phyloP scores from a whole-genome alignment of 2,329 filamentous ascomycete species.

The Fusarium cicatricum region DNA sequence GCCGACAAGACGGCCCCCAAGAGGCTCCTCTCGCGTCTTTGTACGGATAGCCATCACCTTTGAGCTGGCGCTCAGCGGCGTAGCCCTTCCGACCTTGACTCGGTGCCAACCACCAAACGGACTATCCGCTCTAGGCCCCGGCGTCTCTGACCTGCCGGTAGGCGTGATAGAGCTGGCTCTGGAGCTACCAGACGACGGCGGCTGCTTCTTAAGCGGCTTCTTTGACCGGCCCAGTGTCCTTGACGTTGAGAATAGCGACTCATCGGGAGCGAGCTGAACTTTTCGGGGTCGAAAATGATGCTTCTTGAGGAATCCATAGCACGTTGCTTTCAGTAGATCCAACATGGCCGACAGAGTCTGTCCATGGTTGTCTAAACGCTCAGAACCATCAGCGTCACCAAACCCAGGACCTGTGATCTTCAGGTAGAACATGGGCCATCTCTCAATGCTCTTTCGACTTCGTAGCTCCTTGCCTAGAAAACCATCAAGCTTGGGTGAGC shows the following conservation, averaged over 20 bases:
- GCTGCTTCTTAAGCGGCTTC: slow-evolving; percentile 23
- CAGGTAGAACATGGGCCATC: slow-evolving; percentile 91
- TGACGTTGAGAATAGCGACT: slow-evolving; percentile 39
- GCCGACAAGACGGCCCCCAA: slow-evolving; percentile 47
- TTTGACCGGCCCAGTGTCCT: slow-evolving; percentile 27
- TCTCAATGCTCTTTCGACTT: slow-evolving; percentile 72
- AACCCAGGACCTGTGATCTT: slow-evolving; percentile 59
- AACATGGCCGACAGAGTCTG: slow-evolving; percentile 56
- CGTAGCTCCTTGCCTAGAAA: slow-evolving; percentile 59
- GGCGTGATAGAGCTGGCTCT: slow-evolving; percentile 20
- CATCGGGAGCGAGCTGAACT: slow-evolving; percentile 33
- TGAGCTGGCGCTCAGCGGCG: slow-evolving; percentile 2
- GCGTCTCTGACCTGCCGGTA: slow-evolving; percentile 1
- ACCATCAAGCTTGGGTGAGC: slow-evolving; percentile 52
- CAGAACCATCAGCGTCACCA: slow-evolving; percentile 47
- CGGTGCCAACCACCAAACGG: slow-evolving; percentile 51
- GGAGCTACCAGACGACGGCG: slow-evolving; percentile 20
- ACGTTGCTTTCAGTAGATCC: slow-evolving; percentile 74
- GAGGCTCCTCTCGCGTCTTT: background rate
- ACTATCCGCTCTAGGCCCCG: slow-evolving; percentile 16
- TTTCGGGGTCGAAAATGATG: slow-evolving; percentile 71
- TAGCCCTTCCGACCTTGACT: slow-evolving; percentile 43
- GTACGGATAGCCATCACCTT: slow-evolving; percentile 4
- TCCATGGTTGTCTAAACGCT: slow-evolving; percentile 54
- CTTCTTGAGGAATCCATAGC: slow-evolving; percentile 77